A percentile compares a stretch with the other conserved stretches of the same genome.
Evolutionary conservation across 805 yeast genomes (phyloP).

Genomic region (Saturnispora ahearnii): DNA sequence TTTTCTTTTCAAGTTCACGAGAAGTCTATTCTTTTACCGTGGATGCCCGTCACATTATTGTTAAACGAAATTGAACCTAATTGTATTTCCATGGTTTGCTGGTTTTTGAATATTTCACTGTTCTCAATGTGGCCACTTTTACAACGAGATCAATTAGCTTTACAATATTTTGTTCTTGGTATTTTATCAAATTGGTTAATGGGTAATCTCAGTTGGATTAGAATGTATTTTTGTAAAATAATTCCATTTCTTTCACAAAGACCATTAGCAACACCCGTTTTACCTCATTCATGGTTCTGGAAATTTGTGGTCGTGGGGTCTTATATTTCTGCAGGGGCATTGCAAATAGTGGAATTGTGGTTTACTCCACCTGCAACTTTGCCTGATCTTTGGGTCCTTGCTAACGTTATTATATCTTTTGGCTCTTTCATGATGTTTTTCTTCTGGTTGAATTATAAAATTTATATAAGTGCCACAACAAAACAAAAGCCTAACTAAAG

Average conservation of each 20-base stretch:
- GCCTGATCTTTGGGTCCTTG: slow-evolving; percentile 83
- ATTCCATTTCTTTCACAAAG: slow-evolving; percentile 20
- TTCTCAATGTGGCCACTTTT: slow-evolving; percentile 87
- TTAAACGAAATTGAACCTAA: slow-evolving; percentile 46
- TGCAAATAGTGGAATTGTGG: slow-evolving; percentile 47
- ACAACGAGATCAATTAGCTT: slow-evolving; percentile 58
- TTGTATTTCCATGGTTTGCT: slow-evolving; percentile 64
- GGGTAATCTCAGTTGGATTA: slow-evolving; percentile 50
- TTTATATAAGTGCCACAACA: slow-evolving; percentile 22
- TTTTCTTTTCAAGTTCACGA: slow-evolving; percentile 97
- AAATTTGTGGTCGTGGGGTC: slow-evolving; percentile 41
- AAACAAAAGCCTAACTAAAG: background rate
- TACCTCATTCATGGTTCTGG: slow-evolving; percentile 46
- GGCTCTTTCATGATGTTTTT: slow-evolving; percentile 68
- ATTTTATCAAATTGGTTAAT: slow-evolving; percentile 71
- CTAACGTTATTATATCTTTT: slow-evolving; percentile 66
- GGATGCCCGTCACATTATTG: slow-evolving; percentile 72
- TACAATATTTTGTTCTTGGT: slow-evolving; percentile 62
- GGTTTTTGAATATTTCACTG: slow-evolving; percentile 79
- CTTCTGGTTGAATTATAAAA: slow-evolving; percentile 68
- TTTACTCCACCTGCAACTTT: slow-evolving; percentile 46
- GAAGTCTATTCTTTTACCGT: slow-evolving; percentile 80
- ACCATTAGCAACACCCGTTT: slow-evolving; percentile 26
- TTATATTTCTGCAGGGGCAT: slow-evolving; percentile 38
- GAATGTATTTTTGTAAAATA: slow-evolving; percentile 29